Conservation (phyloP, 2,329 filamentous ascomycete genomes). For the Aspergillus eucalypticola region DNA sequence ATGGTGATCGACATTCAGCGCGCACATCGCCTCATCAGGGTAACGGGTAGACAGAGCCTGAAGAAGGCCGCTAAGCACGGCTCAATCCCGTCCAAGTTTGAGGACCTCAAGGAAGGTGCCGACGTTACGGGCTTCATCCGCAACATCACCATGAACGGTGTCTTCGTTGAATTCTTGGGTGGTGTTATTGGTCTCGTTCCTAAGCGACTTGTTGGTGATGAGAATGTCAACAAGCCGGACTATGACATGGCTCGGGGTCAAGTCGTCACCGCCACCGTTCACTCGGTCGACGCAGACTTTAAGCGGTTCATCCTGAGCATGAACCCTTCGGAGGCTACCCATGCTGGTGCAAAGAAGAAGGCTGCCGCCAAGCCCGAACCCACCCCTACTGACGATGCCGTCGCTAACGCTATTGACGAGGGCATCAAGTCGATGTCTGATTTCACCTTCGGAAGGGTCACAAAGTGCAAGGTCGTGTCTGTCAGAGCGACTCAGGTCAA, state of each 20-base stretch:
- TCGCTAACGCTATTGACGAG: constrained; percentile 65
- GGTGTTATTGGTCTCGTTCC: constrained; percentile 76
- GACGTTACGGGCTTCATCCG: constrained; percentile 77
- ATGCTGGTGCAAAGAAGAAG: constrained; percentile 47
- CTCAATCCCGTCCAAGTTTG: constrained; percentile 70
- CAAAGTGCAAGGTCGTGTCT: constrained; percentile 76
- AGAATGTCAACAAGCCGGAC: constrained; percentile 65
- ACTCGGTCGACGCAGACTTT: constrained; percentile 69
- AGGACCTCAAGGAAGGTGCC: constrained; percentile 69
- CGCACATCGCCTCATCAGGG: constrained; percentile 69
- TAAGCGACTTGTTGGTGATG: constrained; percentile 73
- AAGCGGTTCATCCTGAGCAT: constrained; percentile 69
- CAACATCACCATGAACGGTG: constrained; percentile 76
- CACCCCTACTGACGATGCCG: constrained; percentile 37
- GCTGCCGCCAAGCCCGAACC: constrained; percentile 29
- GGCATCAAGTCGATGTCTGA: constrained; percentile 67
- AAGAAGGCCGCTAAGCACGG: constrained; percentile 71
- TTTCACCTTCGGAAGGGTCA: constrained; percentile 69
- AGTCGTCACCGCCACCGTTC: constrained; percentile 70
- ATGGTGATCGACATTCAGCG: constrained; percentile 84
- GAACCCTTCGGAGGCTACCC: constrained; percentile 53
- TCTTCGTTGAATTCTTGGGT: constrained; percentile 86
- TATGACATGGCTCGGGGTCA: constrained; percentile 81
- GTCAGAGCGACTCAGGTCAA: constrained; percentile 92
- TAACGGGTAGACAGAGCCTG: constrained; percentile 82